Evolutionary conservation across 2,329 filamentous ascomycete genomes (phyloP).

Genomic region (Aspergillus carbonarius): DNA sequence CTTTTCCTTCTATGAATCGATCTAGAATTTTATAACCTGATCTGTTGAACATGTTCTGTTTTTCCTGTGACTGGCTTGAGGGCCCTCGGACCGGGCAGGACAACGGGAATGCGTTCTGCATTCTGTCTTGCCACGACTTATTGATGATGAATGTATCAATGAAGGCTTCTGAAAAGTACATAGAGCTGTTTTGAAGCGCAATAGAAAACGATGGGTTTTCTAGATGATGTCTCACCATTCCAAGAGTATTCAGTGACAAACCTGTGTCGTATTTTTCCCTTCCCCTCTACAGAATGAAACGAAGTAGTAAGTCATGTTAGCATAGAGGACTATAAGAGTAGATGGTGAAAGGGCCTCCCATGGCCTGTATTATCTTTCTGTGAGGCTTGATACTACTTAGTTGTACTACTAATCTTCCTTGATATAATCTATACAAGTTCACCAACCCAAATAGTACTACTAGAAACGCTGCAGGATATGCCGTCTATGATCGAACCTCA

Average conservation of each 20-base stretch:
- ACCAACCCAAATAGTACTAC: no score
- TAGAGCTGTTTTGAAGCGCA: slow-evolving; percentile 18
- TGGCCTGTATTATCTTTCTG: no score
- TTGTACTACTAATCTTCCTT: no score
- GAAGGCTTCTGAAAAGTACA: slow-evolving; percentile 25
- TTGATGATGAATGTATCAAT: slow-evolving; percentile 26
- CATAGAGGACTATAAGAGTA: no score
- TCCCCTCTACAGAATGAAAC: not conserved
- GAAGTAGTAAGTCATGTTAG: no score
- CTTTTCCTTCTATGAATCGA: slow-evolving; percentile 5
- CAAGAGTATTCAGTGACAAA: not conserved
- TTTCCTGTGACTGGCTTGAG: not conserved
- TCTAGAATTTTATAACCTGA: slow-evolving; percentile 2
- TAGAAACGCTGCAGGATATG: no score
- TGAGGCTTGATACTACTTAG: no score
- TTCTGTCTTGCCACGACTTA: slow-evolving; percentile 17
- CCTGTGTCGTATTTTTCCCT: not conserved
- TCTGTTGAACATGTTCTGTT: not conserved
- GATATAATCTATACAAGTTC: no score
- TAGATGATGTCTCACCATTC: not conserved
- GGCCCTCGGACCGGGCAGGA: not conserved
- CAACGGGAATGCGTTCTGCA: not conserved
- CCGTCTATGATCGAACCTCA: no score
- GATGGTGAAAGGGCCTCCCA: no score
- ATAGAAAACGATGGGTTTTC: slow-evolving; percentile 18